Conservation (phyloP, 371 early-diverging fungal genomes). For the Mortierella sp. region DNA sequence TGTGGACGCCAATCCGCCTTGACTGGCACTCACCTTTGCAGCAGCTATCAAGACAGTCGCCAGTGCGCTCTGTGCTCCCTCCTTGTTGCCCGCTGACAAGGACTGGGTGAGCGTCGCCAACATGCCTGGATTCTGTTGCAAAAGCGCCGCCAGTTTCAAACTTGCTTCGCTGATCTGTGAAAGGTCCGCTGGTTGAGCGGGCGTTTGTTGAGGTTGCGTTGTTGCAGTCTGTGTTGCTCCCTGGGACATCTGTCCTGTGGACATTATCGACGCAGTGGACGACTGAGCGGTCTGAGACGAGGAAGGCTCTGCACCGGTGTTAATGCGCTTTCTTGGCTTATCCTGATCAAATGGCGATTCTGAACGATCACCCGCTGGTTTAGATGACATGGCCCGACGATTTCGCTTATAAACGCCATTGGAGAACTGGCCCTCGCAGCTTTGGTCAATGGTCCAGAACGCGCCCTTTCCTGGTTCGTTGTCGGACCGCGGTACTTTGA, state of each 20-base stretch:
- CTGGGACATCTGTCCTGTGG: not conserved
- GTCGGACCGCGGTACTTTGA: constrained; percentile 86
- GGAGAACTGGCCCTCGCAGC: constrained; percentile 62
- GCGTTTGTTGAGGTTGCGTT: constrained; percentile 2
- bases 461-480: constrained; percentile 95
- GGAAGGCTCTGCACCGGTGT: constrained; percentile 19
- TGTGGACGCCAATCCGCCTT: constrained; percentile 3
- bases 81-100: constrained; percentile 31
- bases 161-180: constrained; percentile 38
- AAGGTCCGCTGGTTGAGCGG: constrained; percentile 15
- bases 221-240: not conserved
- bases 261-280: not conserved
- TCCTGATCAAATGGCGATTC: constrained; percentile 29
- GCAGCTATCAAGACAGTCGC: constrained; percentile 30
- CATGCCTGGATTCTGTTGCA: constrained; percentile 43
- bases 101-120: constrained; percentile 36
- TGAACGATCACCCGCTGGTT: constrained; percentile 23
- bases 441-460: constrained; percentile 82
- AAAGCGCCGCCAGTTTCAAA: constrained; percentile 28
- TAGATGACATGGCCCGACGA: constrained; percentile 57
- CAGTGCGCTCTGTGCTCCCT: constrained; percentile 34
- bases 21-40: constrained; percentile 26
- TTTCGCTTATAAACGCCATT: constrained; percentile 72
- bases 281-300: not conserved
- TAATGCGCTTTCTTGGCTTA: constrained; percentile 28